Evolutionary conservation across 129 eudicot genomes (phyloP).

Genomic region (Smallanthus sonchifolius): DNA sequence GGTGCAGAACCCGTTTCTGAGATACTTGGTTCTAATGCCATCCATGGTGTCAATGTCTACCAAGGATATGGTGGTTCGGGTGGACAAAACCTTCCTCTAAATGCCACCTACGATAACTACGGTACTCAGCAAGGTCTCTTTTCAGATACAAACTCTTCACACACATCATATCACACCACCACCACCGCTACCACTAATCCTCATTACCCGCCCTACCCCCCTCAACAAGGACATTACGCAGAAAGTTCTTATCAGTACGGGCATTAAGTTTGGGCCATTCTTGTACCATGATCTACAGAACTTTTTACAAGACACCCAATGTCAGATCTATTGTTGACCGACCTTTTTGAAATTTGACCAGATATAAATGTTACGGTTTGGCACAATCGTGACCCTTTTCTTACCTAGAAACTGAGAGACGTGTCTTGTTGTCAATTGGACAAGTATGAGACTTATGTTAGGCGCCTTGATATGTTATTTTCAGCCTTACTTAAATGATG

Average conservation of each 20-base stretch:
- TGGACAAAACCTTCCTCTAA: conserved; percentile 35
- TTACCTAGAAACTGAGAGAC: conserved; percentile 23
- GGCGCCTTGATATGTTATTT: conserved; percentile 17
- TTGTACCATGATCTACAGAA: conserved; percentile 37
- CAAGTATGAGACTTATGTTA: conserved; percentile 18
- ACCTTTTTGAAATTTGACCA: conserved; percentile 27
- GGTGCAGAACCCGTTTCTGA: conserved; percentile 37
- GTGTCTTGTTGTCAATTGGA: conserved; percentile 14
- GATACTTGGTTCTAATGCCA: conserved; percentile 35
- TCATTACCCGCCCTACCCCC: conserved; percentile 37
- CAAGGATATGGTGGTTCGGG: conserved; percentile 29
- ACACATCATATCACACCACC: conserved; percentile 32
- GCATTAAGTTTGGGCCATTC: conserved; percentile 19
- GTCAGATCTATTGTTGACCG: conserved; percentile 9
- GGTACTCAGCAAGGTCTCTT: conserved; percentile 44
- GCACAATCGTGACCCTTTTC: conserved; percentile 12
- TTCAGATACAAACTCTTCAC: conserved; percentile 35
- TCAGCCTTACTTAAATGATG: conserved; percentile 17
- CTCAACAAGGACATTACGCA: conserved; percentile 44
- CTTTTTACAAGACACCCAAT: conserved; percentile 21
- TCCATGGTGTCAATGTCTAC: conserved; percentile 22
- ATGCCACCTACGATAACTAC: conserved; percentile 35
- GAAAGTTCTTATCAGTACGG: conserved; percentile 49
- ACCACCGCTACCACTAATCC: conserved; percentile 10
- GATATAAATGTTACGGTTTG: conserved; percentile 15